These are phyloP conservation scores for Xerocomus spinulosus DNA, from an alignment of 768 basidiomycete species.

Conservation along the genomic window DNA sequence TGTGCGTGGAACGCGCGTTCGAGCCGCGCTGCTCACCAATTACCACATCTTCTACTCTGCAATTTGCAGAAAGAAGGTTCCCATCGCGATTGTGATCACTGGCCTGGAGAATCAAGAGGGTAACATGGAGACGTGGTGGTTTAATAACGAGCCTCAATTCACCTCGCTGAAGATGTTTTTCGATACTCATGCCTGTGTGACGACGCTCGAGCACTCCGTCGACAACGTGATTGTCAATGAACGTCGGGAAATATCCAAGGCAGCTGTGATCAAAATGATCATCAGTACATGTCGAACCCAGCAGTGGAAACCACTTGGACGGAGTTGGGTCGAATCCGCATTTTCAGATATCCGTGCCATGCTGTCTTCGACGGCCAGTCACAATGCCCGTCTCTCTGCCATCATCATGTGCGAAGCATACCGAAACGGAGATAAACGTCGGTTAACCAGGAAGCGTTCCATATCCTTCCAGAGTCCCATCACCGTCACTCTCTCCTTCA, in stretches of 20 bases:
- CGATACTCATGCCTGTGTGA: constrained; percentile 31
- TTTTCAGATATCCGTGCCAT: constrained; percentile 25
- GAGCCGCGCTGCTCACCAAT: constrained; percentile 32
- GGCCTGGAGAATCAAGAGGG: constrained; percentile 37
- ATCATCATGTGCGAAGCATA: constrained; percentile 25
- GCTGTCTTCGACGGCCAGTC: constrained; percentile 11
- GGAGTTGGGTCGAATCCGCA: constrained; percentile 25
- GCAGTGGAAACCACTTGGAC: constrained; percentile 28
- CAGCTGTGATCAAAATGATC: constrained; percentile 21
- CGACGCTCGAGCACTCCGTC: constrained; percentile 19
- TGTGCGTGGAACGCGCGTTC: constrained; percentile 37
- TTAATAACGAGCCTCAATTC: constrained; percentile 21
- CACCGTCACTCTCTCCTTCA: constrained; percentile 10
- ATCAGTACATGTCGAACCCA: constrained; percentile 13
- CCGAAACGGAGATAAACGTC: not conserved
- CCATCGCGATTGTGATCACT: constrained; percentile 38
- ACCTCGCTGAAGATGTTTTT: constrained; percentile 25
- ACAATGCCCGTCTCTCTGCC: constrained; percentile 9
- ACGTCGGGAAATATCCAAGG: constrained; percentile 25
- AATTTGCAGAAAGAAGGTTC: constrained; percentile 38
- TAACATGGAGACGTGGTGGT: constrained; percentile 34
- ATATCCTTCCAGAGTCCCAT: constrained; percentile 24
- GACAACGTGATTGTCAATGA: constrained; percentile 9
- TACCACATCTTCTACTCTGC: constrained; percentile 38
- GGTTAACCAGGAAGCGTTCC: constrained; percentile 12